Evolutionary conservation across 192 early-diverging fungal species (phyloP).

Genomic region (Coemansia sp.): DNA sequence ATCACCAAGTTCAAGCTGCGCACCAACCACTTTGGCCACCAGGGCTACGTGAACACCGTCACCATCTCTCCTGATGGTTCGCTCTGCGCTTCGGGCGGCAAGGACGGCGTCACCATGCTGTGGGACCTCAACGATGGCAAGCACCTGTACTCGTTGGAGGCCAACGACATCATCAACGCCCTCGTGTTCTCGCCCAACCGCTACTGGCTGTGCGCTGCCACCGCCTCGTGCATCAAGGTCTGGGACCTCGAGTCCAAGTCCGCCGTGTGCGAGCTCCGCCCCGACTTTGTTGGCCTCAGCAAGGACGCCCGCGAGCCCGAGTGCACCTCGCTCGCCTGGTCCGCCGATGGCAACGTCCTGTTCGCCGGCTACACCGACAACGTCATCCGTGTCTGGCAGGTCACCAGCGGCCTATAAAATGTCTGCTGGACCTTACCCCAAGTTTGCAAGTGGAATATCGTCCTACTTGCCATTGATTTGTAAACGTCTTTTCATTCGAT

Average conservation of each 20-base stretch:
- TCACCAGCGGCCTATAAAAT: constrained; percentile 63
- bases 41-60: constrained; percentile 96
- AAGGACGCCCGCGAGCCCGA: constrained; percentile 80
- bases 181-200: constrained; percentile 99
- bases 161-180: constrained; percentile 94
- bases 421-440: constrained; percentile 7
- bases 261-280: constrained; percentile 90
- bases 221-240: constrained; percentile 95
- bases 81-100: constrained; percentile 99
- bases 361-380: constrained; percentile 98
- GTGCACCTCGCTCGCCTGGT: constrained; percentile 98
- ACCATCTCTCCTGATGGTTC: constrained; percentile 99
- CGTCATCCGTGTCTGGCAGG: constrained; percentile 81
- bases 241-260: constrained; percentile 99
- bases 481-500: constrained; percentile 9
- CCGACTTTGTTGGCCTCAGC: constrained; percentile 71
- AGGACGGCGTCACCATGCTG: constrained; percentile 98
- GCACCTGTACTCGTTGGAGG: constrained; percentile 99
- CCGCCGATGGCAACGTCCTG: constrained; percentile 95
- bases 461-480: constrained; percentile 44
- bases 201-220: constrained; percentile 99
- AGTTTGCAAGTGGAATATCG: constrained; percentile 55
- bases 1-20: constrained; percentile 97
- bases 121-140: constrained; percentile 99
- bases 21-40: constrained; percentile 99